Evolutionary conservation across 1,139 yeast species (phyloP), one percentile per base, ranked within the genome.

Genomic region (Saccharomyces hybrid): DNA sequence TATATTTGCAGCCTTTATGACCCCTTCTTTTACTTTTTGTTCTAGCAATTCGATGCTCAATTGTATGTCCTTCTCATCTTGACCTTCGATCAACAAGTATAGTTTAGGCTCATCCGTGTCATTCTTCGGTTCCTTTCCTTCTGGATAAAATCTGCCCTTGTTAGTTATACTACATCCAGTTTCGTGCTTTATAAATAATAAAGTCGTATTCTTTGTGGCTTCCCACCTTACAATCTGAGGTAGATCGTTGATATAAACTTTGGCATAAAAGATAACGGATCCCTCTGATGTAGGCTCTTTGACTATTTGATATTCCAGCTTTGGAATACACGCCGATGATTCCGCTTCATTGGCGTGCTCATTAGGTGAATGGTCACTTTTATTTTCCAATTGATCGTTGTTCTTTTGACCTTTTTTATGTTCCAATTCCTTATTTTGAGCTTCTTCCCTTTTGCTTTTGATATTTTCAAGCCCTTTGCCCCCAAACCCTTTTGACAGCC

Each of bases 391-490:
- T 3, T 60, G 67, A 2, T 63, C 66, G 13, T 62, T 63, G 2
- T 53, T 59, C 5, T 55, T 59, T 6, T 68, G 70, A 5, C 67
- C 67, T 26, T 67, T 71, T 51, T 68, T 76, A 1, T 72, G 72
- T 52, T 67, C 73, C 59, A 80, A 74, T 63, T 86, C 86, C 50
- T 76, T 64, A 54, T 74, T 77, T 57, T 82, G 75, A 32, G 78
- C 78, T 46, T 75, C 78, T 31, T 84, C 84, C 52, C 98, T 75
- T 9, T 80, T 76, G 52, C 81, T 82, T 58, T 88, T 95, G 50
- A 93, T 73, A 59, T 86, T 86, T 50, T 86, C 96, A 55, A 93
- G 76, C 1, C 99, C 99, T 64, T 87, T 86, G 25, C 99, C 99
- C 1, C 97, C 96, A 73, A 90, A 93, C 0, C 99, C 99, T 56